phyloP scores from a whole-genome alignment of 2,329 filamentous ascomycete species.

The Botryotinia narcissicola region DNA sequence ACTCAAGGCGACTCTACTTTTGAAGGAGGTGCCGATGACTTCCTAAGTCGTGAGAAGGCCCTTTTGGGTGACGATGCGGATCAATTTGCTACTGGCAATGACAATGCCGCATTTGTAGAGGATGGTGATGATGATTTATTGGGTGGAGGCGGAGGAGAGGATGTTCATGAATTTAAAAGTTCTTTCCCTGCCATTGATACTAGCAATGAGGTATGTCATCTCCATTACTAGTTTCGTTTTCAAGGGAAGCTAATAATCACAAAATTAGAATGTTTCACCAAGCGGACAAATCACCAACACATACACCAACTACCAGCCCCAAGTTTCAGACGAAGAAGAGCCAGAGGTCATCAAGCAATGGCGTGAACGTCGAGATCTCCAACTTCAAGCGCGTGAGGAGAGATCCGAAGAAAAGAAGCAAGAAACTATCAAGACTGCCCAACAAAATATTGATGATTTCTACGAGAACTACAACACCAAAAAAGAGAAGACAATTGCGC shows the following conservation, averaged over 20 bases:
- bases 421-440: conserved; percentile 83
- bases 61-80: conserved; percentile 90
- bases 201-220: conserved; percentile 61
- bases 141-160: conserved; percentile 49
- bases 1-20: conserved; percentile 49
- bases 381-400: conserved; percentile 79
- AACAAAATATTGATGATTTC: conserved; percentile 95
- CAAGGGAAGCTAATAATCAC: background rate
- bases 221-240: conserved; percentile 5
- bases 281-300: conserved; percentile 78
- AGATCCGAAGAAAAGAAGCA: conserved; percentile 78
- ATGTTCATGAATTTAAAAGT: conserved; percentile 66
- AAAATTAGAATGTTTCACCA: conserved; percentile 63
- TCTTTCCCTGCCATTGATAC: conserved; percentile 79
- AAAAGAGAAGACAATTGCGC: conserved; percentile 87
- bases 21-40: conserved; percentile 67
- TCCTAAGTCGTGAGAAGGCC: conserved; percentile 84
- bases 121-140: conserved; percentile 70
- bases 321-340: conserved; percentile 69
- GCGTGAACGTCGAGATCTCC: conserved; percentile 83
- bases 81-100: conserved; percentile 78
- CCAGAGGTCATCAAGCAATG: conserved; percentile 87
- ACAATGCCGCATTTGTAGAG: conserved; percentile 63
- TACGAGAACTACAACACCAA: conserved; percentile 99
- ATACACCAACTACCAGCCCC: conserved; percentile 32